These are phyloP conservation scores for Globisporangium okanoganense DNA, from an alignment of 352 stramenopile species.

Conservation along the genomic window DNA sequence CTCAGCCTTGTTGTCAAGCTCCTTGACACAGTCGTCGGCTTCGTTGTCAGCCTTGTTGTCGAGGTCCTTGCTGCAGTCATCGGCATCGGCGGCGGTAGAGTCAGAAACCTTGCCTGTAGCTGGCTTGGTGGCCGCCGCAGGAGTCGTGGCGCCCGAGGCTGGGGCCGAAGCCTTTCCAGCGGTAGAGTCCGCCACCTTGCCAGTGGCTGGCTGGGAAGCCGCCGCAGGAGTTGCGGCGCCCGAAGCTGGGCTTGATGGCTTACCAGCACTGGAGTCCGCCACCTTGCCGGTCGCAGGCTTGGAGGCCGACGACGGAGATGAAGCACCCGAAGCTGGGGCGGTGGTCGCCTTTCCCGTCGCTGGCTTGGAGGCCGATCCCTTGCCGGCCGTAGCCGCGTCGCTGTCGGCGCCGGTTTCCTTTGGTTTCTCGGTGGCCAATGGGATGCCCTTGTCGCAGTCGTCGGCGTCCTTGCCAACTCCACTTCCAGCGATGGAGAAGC, in stretches of 20 bases:
- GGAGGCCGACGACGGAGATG: constrained; percentile 6
- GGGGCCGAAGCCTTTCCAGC: not conserved
- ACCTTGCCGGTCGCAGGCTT: constrained; percentile 9
- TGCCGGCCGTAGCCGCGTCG: constrained; percentile 9
- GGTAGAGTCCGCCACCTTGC: not conserved
- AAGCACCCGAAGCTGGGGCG: constrained; percentile 3
- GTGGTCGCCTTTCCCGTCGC: not conserved
- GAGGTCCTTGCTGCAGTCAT: constrained; percentile 17
- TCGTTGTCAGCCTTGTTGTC: constrained; percentile 14
- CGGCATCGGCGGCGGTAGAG: constrained; percentile 12
- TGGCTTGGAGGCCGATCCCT: not conserved
- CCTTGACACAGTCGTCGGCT: constrained; percentile 11
- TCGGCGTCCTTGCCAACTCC: no score
- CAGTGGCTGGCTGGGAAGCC: not conserved
- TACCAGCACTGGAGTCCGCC: constrained; percentile 5
- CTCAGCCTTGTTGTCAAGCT: constrained; percentile 12
- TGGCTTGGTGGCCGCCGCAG: constrained; percentile 7
- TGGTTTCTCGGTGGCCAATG: no score
- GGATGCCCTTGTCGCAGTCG: no score
- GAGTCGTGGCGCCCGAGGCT: not conserved
- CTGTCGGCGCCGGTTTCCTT: constrained; percentile 7
- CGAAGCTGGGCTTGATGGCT: constrained; percentile 1
- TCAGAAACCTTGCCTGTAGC: constrained; percentile 2
- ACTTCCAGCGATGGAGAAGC: constrained; percentile 13
- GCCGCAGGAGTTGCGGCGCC: not conserved